Conservation (phyloP, 1,139 yeast species). For the Wickerhamomyces sp. region DNA sequence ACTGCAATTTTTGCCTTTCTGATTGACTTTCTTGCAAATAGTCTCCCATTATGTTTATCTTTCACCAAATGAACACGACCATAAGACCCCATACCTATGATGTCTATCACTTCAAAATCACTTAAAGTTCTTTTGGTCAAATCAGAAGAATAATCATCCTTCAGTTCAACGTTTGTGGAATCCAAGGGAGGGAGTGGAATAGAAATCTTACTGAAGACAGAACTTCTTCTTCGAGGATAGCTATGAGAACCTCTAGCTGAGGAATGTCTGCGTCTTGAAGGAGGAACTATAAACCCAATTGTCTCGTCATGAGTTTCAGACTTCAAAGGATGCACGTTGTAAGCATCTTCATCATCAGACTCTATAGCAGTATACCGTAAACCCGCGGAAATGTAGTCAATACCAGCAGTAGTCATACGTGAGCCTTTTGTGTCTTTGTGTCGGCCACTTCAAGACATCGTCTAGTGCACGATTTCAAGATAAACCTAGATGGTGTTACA, state of each 20-base stretch:
- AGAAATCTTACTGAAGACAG: slow-evolving; percentile 8
- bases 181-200: slow-evolving; percentile 8
- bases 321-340: too few relatives aligned
- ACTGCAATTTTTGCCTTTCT: slow-evolving; percentile 70
- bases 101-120: slow-evolving; percentile 72
- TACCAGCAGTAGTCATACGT: too few relatives aligned
- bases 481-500: too few relatives aligned
- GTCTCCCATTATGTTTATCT: slow-evolving; percentile 53
- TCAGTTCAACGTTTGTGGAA: slow-evolving; percentile 8
- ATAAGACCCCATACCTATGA: slow-evolving; percentile 84
- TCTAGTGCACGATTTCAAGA: too few relatives aligned
- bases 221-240: slow-evolving; percentile 7
- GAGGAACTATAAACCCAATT: slow-evolving; percentile 1
- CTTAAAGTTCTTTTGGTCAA: slow-evolving; percentile 27
- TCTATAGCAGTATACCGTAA: too few relatives aligned
- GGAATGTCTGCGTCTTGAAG: neutral
- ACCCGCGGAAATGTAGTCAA: too few relatives aligned
- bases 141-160: slow-evolving; percentile 12
- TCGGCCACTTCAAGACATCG: too few relatives aligned
- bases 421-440: too few relatives aligned
- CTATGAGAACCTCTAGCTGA: neutral
- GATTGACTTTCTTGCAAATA: slow-evolving; percentile 87
- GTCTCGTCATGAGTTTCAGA: too few relatives aligned
- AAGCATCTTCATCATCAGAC: slow-evolving; percentile 1
- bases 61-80: slow-evolving; percentile 82